Conservation (phyloP, 148 eudicot species). For the Persicaria tinctoria region DNA sequence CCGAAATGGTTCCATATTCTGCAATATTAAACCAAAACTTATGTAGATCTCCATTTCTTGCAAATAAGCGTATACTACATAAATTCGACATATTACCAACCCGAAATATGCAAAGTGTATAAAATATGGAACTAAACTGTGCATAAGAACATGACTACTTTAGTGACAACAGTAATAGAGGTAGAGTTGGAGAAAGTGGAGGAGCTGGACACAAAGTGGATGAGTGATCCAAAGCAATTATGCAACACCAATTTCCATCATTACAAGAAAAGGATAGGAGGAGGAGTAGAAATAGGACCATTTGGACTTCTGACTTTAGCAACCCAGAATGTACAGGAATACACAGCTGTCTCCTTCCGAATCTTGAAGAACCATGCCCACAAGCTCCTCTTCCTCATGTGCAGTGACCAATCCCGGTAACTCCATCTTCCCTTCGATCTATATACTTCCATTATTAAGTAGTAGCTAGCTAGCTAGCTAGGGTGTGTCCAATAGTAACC, state of each 20-base stretch:
- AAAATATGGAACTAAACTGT: no score
- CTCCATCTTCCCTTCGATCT: background rate
- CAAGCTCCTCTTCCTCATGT: constrained; percentile 49
- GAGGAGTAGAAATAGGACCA: constrained; percentile 16
- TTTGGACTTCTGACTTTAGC: constrained; percentile 27
- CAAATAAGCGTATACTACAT: no score
- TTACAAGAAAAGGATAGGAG: constrained; percentile 14
- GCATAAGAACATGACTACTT: no score
- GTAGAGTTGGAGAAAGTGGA: constrained; percentile 2
- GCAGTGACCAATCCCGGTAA: constrained; percentile 61
- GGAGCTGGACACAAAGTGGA: constrained; percentile 32
- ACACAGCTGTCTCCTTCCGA: constrained; percentile 27
- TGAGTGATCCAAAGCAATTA: constrained; percentile 5
- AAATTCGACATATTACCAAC: no score
- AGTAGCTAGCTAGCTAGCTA: no score
- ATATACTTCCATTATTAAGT: background rate
- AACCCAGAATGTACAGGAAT: constrained; percentile 19
- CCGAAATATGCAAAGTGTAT: no score
- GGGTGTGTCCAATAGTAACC: no score
- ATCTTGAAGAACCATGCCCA: constrained; percentile 18
- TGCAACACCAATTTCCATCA: constrained; percentile 20
- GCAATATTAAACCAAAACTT: no score
- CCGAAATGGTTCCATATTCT: no score
- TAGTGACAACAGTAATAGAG: no score
- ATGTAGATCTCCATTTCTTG: no score